Evolutionary conservation across 441 rosid genomes (phyloP).

Genomic region (Populus trichocarpa): DNA sequence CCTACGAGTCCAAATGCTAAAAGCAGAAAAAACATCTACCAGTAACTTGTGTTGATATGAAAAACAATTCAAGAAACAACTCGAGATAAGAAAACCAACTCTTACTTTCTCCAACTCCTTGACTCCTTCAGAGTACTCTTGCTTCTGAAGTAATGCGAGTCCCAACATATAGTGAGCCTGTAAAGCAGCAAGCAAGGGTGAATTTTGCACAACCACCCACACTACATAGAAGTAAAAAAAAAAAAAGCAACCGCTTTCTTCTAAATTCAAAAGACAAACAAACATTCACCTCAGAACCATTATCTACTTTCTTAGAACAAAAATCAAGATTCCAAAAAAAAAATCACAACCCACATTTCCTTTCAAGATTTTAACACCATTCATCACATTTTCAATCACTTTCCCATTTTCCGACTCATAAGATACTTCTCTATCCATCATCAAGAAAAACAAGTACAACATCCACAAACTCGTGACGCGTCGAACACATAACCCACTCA

Average conservation of each 20-base stretch:
- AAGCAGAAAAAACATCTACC: not conserved
- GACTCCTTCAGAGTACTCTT: slow-evolving; percentile 54
- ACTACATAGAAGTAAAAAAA: not conserved
- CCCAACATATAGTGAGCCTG: slow-evolving; percentile 92
- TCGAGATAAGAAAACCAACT: not conserved
- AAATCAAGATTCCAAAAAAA: not conserved
- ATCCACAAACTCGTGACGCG: not conserved
- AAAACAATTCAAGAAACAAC: not conserved
- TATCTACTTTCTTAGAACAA: not conserved
- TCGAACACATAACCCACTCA: not conserved
- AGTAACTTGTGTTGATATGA: not conserved
- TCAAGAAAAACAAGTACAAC: not conserved
- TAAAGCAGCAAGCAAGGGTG: slow-evolving; percentile 16
- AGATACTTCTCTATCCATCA: not conserved
- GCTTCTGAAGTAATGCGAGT: slow-evolving; percentile 60
- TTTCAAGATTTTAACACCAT: not conserved
- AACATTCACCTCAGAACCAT: not conserved
- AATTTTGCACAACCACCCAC: not conserved
- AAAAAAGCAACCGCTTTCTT: not conserved
- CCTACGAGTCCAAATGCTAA: not conserved
- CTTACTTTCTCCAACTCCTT: slow-evolving; percentile 70
- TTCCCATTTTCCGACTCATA: not conserved
- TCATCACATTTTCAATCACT: not conserved
- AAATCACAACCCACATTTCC: not conserved
- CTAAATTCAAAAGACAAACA: not conserved